phyloP scores from a whole-genome alignment of 441 rosid genomes.

The Syzygium syzygioides region DNA sequence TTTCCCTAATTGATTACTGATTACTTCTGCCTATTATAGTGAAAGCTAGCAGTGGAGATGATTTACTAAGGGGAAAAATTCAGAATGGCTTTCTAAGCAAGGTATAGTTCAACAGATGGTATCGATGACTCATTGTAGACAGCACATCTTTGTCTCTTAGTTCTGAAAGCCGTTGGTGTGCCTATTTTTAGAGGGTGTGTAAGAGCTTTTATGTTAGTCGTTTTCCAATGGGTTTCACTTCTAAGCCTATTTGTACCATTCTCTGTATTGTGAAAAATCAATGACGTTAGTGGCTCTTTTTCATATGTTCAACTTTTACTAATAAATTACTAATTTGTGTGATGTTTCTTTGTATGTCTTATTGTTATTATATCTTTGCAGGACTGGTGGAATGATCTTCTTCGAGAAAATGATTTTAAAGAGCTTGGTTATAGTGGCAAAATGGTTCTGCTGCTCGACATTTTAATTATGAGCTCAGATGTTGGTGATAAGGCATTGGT shows the following conservation, averaged over 20 bases:
- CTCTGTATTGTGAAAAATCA: background rate
- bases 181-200: background rate
- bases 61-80: constrained; percentile 47
- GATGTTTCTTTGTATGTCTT: background rate
- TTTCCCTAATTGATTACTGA: background rate
- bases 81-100: constrained; percentile 64
- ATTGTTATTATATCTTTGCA: constrained; percentile 13
- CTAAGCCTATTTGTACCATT: background rate
- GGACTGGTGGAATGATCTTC: constrained; percentile 99
- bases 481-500: constrained; percentile 92
- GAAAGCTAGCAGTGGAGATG: constrained; percentile 45
- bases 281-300: background rate
- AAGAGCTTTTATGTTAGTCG: background rate
- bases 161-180: background rate
- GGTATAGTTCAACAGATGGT: constrained; percentile 31
- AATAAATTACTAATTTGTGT: background rate
- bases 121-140: background rate
- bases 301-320: background rate
- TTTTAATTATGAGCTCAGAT: constrained; percentile 65
- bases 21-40: constrained; percentile 35
- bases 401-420: constrained; percentile 63
- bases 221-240: background rate
- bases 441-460: constrained; percentile 96
- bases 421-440: constrained; percentile 85
- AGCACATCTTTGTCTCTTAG: background rate